Base-by-base conservation (phyloP, 345 rosid species). In the Dipteronia sinensis region DNA sequence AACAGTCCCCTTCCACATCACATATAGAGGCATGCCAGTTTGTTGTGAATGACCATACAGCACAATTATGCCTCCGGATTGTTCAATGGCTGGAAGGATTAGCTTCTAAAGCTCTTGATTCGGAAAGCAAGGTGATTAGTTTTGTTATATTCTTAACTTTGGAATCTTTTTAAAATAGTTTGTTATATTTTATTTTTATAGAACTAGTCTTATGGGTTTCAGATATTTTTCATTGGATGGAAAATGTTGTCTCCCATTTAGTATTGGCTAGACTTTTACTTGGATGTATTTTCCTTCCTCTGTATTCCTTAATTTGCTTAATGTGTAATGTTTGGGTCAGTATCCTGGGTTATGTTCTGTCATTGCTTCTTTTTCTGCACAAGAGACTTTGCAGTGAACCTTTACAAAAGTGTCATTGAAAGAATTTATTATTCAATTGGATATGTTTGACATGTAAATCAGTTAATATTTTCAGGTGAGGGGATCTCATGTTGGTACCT, bases 1-100 rank as follows among this genome's bases (percentile, higher is more conserved):
- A 71, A 42, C 87, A 96, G 99, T 87, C 83, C 72, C 98, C 97
- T 27, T 85, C 98, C 78, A 94, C 99, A 74, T 92, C 98, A 55
- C 98, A 96, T 87, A 81, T 94, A 81, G 99, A 91, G 86, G 95
- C 99, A 79, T 89, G 98, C 77, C 97, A 89, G 83, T 92, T 92
- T 87, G 97, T 89, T 82, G 86, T 85, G 81, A 91, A 89, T 72
- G 92, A 92, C 84, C 99, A 89, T 79, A 91, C 94, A 75, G 94
- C 98, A 74, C 98, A 96, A 78, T 79, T 94, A 71, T 94, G 99
- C 86, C 97, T 94, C 77, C 97, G 99, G 49, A 88, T 96, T 73
- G 90, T 94, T 87, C 92, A 90, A 55, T 96, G 99, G 99, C 90
- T 96, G 49, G 98, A 96, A 86, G 98, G 88, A 59, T 83, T 96